A percentile compares a stretch with the other conserved stretches of the same genome.
These are phyloP conservation scores for Paecilomyces dactylethromorphus DNA, from an alignment of 2,329 filamentous ascomycete species.

Conservation along the genomic window DNA sequence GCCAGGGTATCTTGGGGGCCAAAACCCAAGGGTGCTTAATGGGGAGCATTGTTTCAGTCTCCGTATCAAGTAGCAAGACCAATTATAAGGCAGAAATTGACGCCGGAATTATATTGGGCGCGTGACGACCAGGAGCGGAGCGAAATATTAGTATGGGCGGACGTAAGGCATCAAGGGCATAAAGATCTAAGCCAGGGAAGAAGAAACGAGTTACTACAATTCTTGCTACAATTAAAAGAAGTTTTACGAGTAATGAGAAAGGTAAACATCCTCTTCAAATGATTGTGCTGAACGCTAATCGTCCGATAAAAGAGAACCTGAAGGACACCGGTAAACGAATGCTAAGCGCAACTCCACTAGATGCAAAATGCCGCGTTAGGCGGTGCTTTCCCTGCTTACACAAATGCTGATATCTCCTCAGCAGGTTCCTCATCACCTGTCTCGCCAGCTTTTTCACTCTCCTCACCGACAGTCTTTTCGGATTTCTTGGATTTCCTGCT, in stretches of 20 bases:
- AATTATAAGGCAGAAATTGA: too few relatives aligned
- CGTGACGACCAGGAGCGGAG: too few relatives aligned
- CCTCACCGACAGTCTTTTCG: conserved; percentile 36
- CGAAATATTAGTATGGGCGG: too few relatives aligned
- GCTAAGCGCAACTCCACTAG: not conserved
- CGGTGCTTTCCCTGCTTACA: not conserved
- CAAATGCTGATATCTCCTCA: conserved; percentile 20
- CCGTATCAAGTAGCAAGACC: too few relatives aligned
- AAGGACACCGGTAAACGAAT: not conserved
- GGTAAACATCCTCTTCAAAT: not conserved
- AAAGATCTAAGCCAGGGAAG: too few relatives aligned
- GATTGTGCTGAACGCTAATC: not conserved
- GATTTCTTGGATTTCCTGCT: conserved; percentile 41
- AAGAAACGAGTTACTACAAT: too few relatives aligned
- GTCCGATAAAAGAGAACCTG: not conserved
- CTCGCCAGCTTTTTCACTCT: conserved; percentile 38
- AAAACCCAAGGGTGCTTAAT: too few relatives aligned
- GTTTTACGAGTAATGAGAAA: not conserved
- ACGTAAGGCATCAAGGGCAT: too few relatives aligned
- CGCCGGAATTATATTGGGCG: too few relatives aligned
- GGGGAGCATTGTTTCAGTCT: too few relatives aligned
- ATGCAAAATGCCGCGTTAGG: not conserved
- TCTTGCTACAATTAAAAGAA: not conserved
- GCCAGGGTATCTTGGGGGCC: too few relatives aligned
- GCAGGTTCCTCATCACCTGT: conserved; percentile 35